These are phyloP conservation scores for Vigna reflexopilosa DNA, from an alignment of 306 rosid species.

Conservation along the genomic window DNA sequence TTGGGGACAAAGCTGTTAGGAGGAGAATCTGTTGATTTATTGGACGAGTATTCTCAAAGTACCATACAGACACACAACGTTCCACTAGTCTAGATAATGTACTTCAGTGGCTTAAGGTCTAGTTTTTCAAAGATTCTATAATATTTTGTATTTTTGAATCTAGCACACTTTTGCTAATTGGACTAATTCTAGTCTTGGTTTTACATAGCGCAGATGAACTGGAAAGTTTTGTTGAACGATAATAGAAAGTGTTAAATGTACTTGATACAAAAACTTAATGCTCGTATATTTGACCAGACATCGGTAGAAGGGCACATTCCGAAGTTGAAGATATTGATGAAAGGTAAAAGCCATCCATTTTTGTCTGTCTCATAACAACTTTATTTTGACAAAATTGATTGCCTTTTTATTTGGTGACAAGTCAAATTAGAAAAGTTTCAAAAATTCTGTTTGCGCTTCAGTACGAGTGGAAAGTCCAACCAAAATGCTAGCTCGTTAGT, in stretches of 20 bases:
- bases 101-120: neutral
- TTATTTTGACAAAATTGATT: neutral
- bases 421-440: conserved; percentile 42
- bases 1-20: conserved; percentile 58
- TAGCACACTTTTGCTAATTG: neutral
- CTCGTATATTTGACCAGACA: conserved; percentile 47
- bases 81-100: neutral
- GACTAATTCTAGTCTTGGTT: neutral
- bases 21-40: conserved; percentile 45
- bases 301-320: conserved; percentile 35
- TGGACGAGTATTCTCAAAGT: conserved; percentile 22
- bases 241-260: conserved; percentile 75
- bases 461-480: neutral
- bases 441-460: conserved; percentile 11
- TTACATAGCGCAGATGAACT: conserved; percentile 74
- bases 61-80: conserved; percentile 8
- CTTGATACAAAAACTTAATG: neutral
- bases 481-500: no score
- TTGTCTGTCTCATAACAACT: neutral
- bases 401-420: conserved; percentile 37
- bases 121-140: neutral
- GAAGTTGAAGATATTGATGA: conserved; percentile 46
- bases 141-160: neutral
- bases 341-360: conserved; percentile 29
- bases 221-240: conserved; percentile 72